Conservation (phyloP, 805 yeast genomes). For the Wickerhamomyces tratensis region DNA sequence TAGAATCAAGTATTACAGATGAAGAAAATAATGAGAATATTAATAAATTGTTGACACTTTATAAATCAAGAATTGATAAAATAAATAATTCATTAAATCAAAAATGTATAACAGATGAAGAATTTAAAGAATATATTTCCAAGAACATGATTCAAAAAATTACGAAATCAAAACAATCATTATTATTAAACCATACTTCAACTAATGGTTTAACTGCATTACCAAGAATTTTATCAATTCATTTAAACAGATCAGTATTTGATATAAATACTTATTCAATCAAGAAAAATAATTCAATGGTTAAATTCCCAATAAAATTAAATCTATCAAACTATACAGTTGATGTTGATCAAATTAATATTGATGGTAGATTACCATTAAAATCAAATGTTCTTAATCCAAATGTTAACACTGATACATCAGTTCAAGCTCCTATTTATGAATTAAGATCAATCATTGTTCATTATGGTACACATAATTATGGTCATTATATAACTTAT, state of each 20-base stretch:
- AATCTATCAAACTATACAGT: slow-evolving; percentile 65
- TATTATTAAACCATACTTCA: slow-evolving; percentile 75
- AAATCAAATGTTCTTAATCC: slow-evolving; percentile 28
- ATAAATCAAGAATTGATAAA: slow-evolving; percentile 35
- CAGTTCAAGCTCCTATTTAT: slow-evolving; percentile 43
- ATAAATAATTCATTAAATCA: slow-evolving; percentile 46
- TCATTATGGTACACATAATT: slow-evolving; percentile 93
- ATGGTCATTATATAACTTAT: slow-evolving; percentile 93
- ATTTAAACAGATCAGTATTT: slow-evolving; percentile 88
- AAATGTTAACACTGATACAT: no score
- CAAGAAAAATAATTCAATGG: slow-evolving; percentile 74
- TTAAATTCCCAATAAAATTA: slow-evolving; percentile 62
- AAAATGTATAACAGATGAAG: slow-evolving; percentile 72
- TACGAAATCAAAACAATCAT: slow-evolving; percentile 75
- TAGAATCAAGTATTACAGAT: no score
- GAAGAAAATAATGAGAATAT: no score
- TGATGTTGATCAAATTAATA: slow-evolving; percentile 56
- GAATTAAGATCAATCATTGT: slow-evolving; percentile 77
- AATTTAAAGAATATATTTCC: slow-evolving; percentile 63
- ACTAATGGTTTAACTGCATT: slow-evolving; percentile 17
- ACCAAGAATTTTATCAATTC: slow-evolving; percentile 45
- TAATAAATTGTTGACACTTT: slow-evolving; percentile 23
- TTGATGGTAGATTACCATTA: slow-evolving; percentile 74
- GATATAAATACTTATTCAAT: slow-evolving; percentile 80
- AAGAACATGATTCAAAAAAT: slow-evolving; percentile 66